These are phyloP conservation scores for Mucor mucedo DNA, from an alignment of 371 early-diverging fungal species.

Conservation along the genomic window DNA sequence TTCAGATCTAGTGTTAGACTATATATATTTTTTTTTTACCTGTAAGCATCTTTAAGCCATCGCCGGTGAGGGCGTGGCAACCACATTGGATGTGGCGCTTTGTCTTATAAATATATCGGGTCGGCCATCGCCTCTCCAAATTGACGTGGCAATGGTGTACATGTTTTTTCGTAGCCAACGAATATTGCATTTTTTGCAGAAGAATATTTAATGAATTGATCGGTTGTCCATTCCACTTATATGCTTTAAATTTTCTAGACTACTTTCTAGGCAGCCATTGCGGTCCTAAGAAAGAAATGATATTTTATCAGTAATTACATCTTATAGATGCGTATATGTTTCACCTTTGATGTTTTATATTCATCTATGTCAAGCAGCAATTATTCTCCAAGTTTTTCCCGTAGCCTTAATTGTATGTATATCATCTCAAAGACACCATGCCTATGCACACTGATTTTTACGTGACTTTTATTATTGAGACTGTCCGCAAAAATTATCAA, in stretches of 20 bases:
- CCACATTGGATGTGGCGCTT: slow-evolving; percentile 12
- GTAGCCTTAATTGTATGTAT: too few relatives aligned
- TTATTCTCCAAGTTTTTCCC: slow-evolving; percentile 4
- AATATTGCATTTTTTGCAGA: slow-evolving; percentile 9
- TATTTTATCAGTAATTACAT: background rate
- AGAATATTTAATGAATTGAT: background rate
- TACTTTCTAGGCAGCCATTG: background rate
- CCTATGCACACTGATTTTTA: too few relatives aligned
- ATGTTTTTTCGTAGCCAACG: slow-evolving; percentile 8
- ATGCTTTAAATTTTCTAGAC: background rate
- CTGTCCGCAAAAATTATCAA: too few relatives aligned
- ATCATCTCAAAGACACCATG: too few relatives aligned
- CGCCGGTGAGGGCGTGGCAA: background rate
- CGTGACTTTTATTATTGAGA: too few relatives aligned
- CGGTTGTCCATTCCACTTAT: background rate
- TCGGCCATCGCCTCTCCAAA: slow-evolving; percentile 2
- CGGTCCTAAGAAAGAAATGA: background rate
- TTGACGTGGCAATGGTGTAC: background rate
- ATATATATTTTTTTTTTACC: background rate
- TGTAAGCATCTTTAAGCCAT: slow-evolving; percentile 8
- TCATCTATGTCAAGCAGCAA: slow-evolving; percentile 15
- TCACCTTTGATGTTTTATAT: slow-evolving; percentile 18
- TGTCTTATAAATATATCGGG: slow-evolving; percentile 3
- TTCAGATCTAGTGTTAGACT: too few relatives aligned
- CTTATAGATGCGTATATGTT: background rate